Percentiles rank a stretch among this genome's conserved stretches.
These are phyloP conservation scores for Rosa chinensis DNA, from an alignment of 306 rosid species.

Conservation along the genomic window DNA sequence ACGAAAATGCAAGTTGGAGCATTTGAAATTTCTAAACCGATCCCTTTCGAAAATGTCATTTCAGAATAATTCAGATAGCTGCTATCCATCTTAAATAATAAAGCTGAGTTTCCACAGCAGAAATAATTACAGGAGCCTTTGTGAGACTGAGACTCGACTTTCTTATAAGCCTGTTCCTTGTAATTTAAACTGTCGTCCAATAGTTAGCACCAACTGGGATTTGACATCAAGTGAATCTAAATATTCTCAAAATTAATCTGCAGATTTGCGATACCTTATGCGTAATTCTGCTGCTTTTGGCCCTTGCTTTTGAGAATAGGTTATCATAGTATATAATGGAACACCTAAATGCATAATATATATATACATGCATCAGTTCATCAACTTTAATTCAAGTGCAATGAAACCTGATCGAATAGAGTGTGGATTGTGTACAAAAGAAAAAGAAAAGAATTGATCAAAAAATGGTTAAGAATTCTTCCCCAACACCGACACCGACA, in stretches of 20 bases:
- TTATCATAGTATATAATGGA: not conserved
- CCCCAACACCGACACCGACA: not conserved
- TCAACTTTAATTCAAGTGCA: not conserved
- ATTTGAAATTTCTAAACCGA: not conserved
- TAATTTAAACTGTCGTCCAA: not conserved
- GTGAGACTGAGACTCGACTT: not conserved
- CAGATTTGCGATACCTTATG: not conserved
- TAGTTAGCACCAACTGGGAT: not conserved
- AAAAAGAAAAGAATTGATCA: not conserved
- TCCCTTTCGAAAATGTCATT: not conserved
- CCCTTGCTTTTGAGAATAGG: constrained; percentile 15
- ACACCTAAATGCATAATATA: no score
- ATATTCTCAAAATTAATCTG: not conserved
- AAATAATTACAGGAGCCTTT: not conserved
- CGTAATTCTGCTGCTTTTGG: not conserved
- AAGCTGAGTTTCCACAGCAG: not conserved
- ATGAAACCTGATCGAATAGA: not conserved
- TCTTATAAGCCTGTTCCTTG: not conserved
- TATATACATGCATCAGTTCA: no score
- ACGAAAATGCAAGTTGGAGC: not conserved
- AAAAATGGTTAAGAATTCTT: not conserved
- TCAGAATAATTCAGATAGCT: not conserved
- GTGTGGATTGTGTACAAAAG: not conserved
- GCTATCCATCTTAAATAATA: not conserved
- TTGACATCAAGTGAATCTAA: not conserved